phyloP scores from a whole-genome alignment of 1,139 yeast species.

The Blastobotrys capitulatus region DNA sequence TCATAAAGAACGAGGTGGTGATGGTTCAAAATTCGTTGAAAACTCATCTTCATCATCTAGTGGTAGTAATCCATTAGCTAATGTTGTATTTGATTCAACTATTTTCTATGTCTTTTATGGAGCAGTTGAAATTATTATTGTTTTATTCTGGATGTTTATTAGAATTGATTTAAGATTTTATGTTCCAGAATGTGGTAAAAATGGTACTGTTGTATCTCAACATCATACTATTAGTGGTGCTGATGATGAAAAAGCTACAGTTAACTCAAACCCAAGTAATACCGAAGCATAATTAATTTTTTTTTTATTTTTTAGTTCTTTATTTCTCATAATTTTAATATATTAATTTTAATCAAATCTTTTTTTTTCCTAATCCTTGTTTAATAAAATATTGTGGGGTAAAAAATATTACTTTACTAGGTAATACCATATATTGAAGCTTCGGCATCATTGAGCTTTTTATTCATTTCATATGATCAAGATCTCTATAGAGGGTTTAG shows the following conservation, averaged over 20 bases:
- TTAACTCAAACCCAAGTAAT: neutral
- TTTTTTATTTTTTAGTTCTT: neutral
- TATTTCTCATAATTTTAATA: no score
- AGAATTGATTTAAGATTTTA: conserved; percentile 73
- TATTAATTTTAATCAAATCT: no score
- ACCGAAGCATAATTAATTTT: neutral
- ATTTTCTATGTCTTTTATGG: conserved; percentile 68
- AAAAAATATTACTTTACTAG: no score
- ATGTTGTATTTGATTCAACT: conserved; percentile 45
- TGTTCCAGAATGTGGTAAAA: conserved; percentile 49
- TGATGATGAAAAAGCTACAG: neutral
- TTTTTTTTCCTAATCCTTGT: no score
- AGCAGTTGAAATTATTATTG: conserved; percentile 52
- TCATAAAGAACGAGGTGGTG: conserved; percentile 29
- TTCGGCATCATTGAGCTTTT: no score
- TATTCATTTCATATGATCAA: no score
- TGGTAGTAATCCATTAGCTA: conserved; percentile 24
- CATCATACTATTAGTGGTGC: neutral
- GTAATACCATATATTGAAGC: no score
- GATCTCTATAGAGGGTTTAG: no score
- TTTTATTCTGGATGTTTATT: conserved; percentile 50
- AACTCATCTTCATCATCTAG: neutral
- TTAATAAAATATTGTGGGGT: no score
- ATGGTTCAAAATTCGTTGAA: neutral
- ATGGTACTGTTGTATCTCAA: neutral